Base-by-base conservation (phyloP, 148 eudicot genomes). In the Camellia lanceoleosa region DNA sequence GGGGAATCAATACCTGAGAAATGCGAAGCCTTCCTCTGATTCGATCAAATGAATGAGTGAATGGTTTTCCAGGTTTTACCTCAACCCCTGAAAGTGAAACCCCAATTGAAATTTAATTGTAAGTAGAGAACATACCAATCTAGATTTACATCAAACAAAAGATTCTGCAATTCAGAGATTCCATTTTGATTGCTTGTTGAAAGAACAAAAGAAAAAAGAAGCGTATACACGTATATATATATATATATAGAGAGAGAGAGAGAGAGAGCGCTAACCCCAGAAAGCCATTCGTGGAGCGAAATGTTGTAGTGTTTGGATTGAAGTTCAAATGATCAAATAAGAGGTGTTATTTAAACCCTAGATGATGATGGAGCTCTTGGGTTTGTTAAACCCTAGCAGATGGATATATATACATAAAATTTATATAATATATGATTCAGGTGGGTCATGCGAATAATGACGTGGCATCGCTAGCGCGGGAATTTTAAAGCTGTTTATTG, bases 11-110 rank as follows among this genome's bases (percentile, higher is more conserved):
- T 77, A 90, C 98, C 97, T 93, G 98, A 43, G 97, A 85, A 83
- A 95, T 88, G 43, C 84, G 94, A 18, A 95, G 91, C 75, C 93
- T 86, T 73, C 90, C 89, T 62, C 81, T 80, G 2, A 61, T 75
- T 12, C 71, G 68, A 76, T 87, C 85, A 56, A 73, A 82, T 18
- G 81, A 78, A 72, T 87, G 93, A 38, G 86, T 87, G 74, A 85
- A 84, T 6, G 97, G 91, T 79, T 82, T 92, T 55, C 92, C 93
- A 5, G 98, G 88, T 83, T 89, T 93, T 23, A 95, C 88, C 84
- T 93, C 90, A 76, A 85, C 76, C n/a, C 97, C 98, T 94, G 79
- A 60, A 58, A 82, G 49, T 94, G 79, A 60, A 58, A 82, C 49
- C 23, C 78, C 70, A 38, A 41, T 58, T 55, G 2, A 71, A 6